Percentiles rank a stretch among this genome's conserved stretches.
phyloP scores from a whole-genome alignment of 2,329 filamentous ascomycete genomes.

The Colletotrichum gloeosporioides region DNA sequence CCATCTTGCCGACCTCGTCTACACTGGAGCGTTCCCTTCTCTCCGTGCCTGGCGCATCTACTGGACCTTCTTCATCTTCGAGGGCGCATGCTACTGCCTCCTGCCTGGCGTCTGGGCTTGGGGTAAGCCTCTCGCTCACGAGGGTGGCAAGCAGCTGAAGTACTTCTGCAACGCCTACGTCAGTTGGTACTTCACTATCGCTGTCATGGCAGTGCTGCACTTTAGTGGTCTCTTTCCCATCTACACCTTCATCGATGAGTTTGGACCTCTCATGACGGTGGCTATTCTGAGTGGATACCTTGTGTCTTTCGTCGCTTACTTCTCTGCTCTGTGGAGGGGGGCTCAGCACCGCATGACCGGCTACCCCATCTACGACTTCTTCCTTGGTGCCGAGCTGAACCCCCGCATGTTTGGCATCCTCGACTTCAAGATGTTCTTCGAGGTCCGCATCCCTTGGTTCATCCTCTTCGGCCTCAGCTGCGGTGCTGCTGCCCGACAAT shows the following conservation, averaged over 20 bases:
- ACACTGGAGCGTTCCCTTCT: slow-evolving; percentile 84
- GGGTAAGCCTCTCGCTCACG: slow-evolving; percentile 85
- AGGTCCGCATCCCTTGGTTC: slow-evolving; percentile 91
- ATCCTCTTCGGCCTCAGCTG: slow-evolving; percentile 82
- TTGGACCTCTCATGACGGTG: slow-evolving; percentile 90
- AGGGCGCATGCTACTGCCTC: slow-evolving; percentile 81
- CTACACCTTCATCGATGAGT: slow-evolving; percentile 93
- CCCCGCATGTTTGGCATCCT: slow-evolving; percentile 79
- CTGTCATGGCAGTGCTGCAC: slow-evolving; percentile 74
- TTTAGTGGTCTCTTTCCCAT: slow-evolving; percentile 85
- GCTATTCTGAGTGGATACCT: slow-evolving; percentile 90
- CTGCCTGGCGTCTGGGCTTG: slow-evolving; percentile 88
- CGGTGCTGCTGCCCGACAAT: slow-evolving; percentile 80
- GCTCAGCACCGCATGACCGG: slow-evolving; percentile 93
- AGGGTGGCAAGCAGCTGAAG: slow-evolving; percentile 81
- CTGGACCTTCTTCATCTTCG: slow-evolving; percentile 89
- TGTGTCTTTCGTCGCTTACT: slow-evolving; percentile 83
- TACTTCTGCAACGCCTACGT: slow-evolving; percentile 94
- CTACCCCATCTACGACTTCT: slow-evolving; percentile 85
- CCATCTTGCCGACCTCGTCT: slow-evolving; percentile 71
- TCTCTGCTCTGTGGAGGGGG: slow-evolving; percentile 81
- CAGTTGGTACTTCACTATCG: slow-evolving; percentile 88
- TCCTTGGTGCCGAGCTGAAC: slow-evolving; percentile 91
- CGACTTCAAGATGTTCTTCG: slow-evolving; percentile 97
- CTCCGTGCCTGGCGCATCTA: slow-evolving; percentile 89